Evolutionary conservation across 1,139 yeast species (phyloP).

Genomic region (Meyerozyma carpophila): DNA sequence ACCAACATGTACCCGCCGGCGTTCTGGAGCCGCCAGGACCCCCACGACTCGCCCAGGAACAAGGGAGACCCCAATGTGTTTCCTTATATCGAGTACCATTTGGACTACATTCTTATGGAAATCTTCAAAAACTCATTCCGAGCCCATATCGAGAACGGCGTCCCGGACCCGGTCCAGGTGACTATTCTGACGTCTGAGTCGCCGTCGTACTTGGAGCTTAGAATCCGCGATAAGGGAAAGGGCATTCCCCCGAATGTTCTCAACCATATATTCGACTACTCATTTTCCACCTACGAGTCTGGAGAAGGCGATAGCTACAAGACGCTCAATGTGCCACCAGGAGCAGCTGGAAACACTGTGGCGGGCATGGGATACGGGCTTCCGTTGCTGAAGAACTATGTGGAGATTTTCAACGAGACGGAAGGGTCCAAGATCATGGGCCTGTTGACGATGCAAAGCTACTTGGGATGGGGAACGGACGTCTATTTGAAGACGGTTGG

Average conservation of each 20-base stretch:
- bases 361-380: constrained; percentile 98
- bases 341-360: constrained; percentile 62
- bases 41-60: constrained; percentile 14
- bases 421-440: constrained; percentile 40
- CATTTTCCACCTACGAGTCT: constrained; percentile 71
- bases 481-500: constrained; percentile 37
- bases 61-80: constrained; percentile 28
- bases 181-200: constrained; percentile 55
- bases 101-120: constrained; percentile 84
- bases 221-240: constrained; percentile 83
- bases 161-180: constrained; percentile 57
- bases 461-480: constrained; percentile 76
- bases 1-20: constrained; percentile 27
- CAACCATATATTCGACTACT: constrained; percentile 71
- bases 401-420: constrained; percentile 41
- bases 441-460: constrained; percentile 68
- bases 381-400: constrained; percentile 64
- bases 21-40: constrained; percentile 32
- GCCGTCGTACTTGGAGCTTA: constrained; percentile 46
- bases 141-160: constrained; percentile 71
- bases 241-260: constrained; percentile 72
- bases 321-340: constrained; percentile 67
- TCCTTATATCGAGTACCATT: constrained; percentile 81
- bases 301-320: constrained; percentile 54
- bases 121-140: constrained; percentile 81